Evolutionary conservation across 2,329 filamentous ascomycete genomes (phyloP).

Genomic region (Sporothrix globosa): DNA sequence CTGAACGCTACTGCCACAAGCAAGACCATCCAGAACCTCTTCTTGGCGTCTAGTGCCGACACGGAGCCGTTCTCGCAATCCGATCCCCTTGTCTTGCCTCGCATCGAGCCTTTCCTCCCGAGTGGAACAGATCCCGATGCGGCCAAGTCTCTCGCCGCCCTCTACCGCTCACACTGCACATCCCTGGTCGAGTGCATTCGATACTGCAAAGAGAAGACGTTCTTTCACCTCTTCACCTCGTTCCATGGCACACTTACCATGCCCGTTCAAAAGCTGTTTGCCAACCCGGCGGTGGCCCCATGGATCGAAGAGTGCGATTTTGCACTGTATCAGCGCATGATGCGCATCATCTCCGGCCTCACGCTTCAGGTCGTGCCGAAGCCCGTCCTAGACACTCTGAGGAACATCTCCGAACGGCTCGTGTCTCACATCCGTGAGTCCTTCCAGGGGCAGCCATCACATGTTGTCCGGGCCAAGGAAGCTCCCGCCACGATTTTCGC

Average conservation of each 20-base stretch:
- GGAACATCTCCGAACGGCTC: conserved; percentile 81
- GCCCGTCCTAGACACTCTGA: conserved; percentile 80
- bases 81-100: conserved; percentile 77
- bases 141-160: conserved; percentile 78
- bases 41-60: conserved; percentile 63
- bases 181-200: conserved; percentile 94
- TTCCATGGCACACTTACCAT: conserved; percentile 97
- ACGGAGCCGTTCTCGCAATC: conserved; percentile 60
- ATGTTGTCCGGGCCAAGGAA: conserved; percentile 85
- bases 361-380: conserved; percentile 91
- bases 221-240: conserved; percentile 91
- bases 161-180: conserved; percentile 94
- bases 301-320: conserved; percentile 98
- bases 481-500: conserved; percentile 88
- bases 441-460: conserved; percentile 80
- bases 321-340: conserved; percentile 95
- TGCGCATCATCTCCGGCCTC: conserved; percentile 84
- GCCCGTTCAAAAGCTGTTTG: conserved; percentile 90
- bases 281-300: conserved; percentile 75
- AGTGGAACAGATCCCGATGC: conserved; percentile 81
- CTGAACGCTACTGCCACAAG: conserved; percentile 59
- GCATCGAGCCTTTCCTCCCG: conserved; percentile 80
- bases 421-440: conserved; percentile 81
- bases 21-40: conserved; percentile 63
- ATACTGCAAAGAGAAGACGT: conserved; percentile 94